Evolutionary conservation across 768 basidiomycete species (phyloP).

Genomic region (Naematelia encephala): DNA sequence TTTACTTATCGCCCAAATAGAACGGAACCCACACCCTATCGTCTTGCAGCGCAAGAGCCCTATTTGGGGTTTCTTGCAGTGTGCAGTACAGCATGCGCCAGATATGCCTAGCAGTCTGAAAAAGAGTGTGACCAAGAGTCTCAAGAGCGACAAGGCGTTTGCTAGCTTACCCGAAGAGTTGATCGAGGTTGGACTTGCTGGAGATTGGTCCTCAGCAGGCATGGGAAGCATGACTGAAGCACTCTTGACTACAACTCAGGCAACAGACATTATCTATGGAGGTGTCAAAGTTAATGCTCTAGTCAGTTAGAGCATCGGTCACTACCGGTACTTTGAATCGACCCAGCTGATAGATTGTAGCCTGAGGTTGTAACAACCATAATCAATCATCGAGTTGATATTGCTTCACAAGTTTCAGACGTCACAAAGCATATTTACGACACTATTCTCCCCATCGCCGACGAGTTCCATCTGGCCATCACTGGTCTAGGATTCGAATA

Average conservation of each 20-base stretch:
- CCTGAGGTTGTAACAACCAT: slow-evolving; percentile 41
- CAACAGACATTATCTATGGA: slow-evolving; percentile 61
- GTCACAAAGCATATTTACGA: slow-evolving; percentile 21
- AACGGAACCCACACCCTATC: slow-evolving; percentile 58
- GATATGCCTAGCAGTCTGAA: slow-evolving; percentile 58
- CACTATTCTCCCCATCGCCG: slow-evolving; percentile 14
- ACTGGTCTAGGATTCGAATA: background rate
- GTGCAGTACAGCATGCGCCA: slow-evolving; percentile 62
- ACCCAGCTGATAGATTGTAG: slow-evolving; percentile 7
- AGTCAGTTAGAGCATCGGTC: slow-evolving; percentile 47
- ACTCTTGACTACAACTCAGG: slow-evolving; percentile 58
- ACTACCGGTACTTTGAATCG: background rate
- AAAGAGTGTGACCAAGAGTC: slow-evolving; percentile 11
- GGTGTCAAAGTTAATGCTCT: slow-evolving; percentile 68
- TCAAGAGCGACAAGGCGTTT: slow-evolving; percentile 16
- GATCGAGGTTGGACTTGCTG: slow-evolving; percentile 9
- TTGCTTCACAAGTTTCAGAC: slow-evolving; percentile 23
- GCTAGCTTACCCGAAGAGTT: slow-evolving; percentile 13
- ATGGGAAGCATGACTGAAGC: slow-evolving; percentile 9
- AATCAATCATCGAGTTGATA: slow-evolving; percentile 46
- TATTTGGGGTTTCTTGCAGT: slow-evolving; percentile 55
- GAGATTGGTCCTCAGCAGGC: background rate
- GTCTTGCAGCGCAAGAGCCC: slow-evolving; percentile 41
- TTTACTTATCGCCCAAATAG: slow-evolving; percentile 63
- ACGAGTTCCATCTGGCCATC: slow-evolving; percentile 4